These are phyloP conservation scores for Bombardia bombarda DNA, from an alignment of 495 filamentous ascomycete genomes.

Conservation along the genomic window DNA sequence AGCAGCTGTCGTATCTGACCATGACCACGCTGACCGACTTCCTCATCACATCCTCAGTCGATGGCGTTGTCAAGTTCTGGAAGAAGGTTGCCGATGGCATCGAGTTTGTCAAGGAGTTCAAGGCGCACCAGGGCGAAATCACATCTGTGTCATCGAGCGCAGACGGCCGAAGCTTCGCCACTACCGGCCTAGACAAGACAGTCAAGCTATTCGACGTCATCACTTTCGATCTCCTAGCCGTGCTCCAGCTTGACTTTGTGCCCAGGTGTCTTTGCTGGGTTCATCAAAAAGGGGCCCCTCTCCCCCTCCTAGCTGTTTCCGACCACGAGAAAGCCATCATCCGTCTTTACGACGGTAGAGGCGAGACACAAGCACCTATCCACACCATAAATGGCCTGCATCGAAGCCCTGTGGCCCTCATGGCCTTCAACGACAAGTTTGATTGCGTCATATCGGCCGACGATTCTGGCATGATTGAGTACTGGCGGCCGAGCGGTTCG, in stretches of 20 bases:
- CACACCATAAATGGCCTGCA: slow-evolving; percentile 72
- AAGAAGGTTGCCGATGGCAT: slow-evolving; percentile 88
- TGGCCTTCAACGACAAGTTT: slow-evolving; percentile 82
- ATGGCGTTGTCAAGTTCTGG: slow-evolving; percentile 98
- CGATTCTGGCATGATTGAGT: slow-evolving; percentile 91
- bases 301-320: slow-evolving; percentile 87
- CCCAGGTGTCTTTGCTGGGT: slow-evolving; percentile 89
- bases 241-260: slow-evolving; percentile 63
- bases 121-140: slow-evolving; percentile 81
- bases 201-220: slow-evolving; percentile 96
- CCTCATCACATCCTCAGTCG: slow-evolving; percentile 82
- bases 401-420: slow-evolving; percentile 65
- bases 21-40: slow-evolving; percentile 89
- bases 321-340: slow-evolving; percentile 64
- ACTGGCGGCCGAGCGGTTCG: slow-evolving; percentile 73
- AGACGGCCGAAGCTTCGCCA: slow-evolving; percentile 92
- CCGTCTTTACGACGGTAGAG: slow-evolving; percentile 80
- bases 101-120: slow-evolving; percentile 97
- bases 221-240: slow-evolving; percentile 83
- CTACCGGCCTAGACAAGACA: slow-evolving; percentile 75
- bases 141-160: slow-evolving; percentile 71
- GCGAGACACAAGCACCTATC: slow-evolving; percentile 64
- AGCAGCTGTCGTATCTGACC: slow-evolving; percentile 77
- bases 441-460: slow-evolving; percentile 88
- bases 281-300: slow-evolving; percentile 75